Percentiles rank a stretch among this genome's conserved stretches.
These are phyloP conservation scores for Xylaria sp. DNA, from an alignment of 2,329 filamentous ascomycete species.

Conservation along the genomic window DNA sequence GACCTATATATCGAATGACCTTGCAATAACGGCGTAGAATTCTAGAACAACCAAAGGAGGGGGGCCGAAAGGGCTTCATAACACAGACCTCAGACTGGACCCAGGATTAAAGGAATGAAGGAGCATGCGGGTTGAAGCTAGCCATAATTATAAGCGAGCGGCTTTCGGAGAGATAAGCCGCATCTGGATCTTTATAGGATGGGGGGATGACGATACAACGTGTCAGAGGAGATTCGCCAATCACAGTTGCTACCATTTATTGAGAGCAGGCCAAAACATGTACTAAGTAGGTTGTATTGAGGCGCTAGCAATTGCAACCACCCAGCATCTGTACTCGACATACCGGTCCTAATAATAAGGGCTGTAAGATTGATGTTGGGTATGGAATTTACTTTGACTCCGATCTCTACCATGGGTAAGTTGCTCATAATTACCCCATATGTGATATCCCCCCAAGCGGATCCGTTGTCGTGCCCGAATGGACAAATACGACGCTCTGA, in stretches of 20 bases:
- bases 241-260: conserved; percentile 9
- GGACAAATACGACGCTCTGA: conserved; percentile 15
- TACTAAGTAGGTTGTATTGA: not conserved
- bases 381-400: not conserved
- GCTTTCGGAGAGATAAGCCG: conserved; percentile 31
- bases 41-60: conserved; percentile 25
- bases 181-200: conserved; percentile 19
- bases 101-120: conserved; percentile 39
- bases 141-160: conserved; percentile 23
- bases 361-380: not conserved
- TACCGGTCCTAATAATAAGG: not conserved
- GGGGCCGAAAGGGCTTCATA: not conserved
- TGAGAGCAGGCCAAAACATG: not conserved
- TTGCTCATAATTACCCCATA: conserved; percentile 11
- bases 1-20: conserved; percentile 19
- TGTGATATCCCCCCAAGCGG: conserved; percentile 12
- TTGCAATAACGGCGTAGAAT: conserved; percentile 12
- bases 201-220: conserved; percentile 15
- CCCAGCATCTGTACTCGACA: not conserved
- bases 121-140: conserved; percentile 26
- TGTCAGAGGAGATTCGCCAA: conserved; percentile 22
- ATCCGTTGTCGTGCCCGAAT: conserved; percentile 15
- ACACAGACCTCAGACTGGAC: conserved; percentile 10
- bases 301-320: not conserved
- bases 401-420: conserved; percentile 10